These are phyloP conservation scores for Russula brevipes DNA, from an alignment of 768 basidiomycete species.

Conservation along the genomic window DNA sequence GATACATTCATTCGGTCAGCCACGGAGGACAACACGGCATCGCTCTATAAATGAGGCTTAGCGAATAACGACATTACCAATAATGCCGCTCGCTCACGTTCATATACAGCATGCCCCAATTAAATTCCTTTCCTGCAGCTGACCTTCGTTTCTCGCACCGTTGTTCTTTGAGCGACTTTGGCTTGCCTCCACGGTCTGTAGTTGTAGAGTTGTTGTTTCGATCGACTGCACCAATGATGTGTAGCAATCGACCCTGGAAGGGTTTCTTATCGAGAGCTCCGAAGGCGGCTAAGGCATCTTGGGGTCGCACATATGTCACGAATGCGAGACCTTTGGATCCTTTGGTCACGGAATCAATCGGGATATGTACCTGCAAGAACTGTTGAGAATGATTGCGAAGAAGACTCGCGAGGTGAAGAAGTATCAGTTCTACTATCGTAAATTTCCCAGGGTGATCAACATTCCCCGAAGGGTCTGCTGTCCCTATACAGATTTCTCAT, in stretches of 20 bases:
- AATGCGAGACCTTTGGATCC: constrained; percentile 60
- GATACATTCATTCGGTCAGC: constrained; percentile 82
- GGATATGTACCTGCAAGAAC: constrained; percentile 48
- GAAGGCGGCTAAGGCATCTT: constrained; percentile 63
- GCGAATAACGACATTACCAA: constrained; percentile 24
- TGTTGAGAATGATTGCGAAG: constrained; percentile 8
- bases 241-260: constrained; percentile 88
- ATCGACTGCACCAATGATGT: constrained; percentile 82
- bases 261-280: constrained; percentile 73
- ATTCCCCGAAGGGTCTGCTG: constrained; percentile 57
- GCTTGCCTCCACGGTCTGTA: constrained; percentile 41
- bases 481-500: constrained; percentile 54
- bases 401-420: neutral
- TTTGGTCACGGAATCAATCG: constrained; percentile 43
- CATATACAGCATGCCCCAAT: constrained; percentile 95
- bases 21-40: constrained; percentile 88
- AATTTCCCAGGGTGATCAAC: constrained; percentile 40
- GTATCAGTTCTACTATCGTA: constrained; percentile 24
- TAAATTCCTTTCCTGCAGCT: constrained; percentile 71
- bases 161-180: constrained; percentile 55
- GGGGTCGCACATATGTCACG: constrained; percentile 44
- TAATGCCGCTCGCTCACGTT: constrained; percentile 62
- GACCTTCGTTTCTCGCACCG: constrained; percentile 56
- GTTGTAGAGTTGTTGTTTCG: constrained; percentile 45
- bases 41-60: constrained; percentile 51